These are phyloP conservation scores for Globisporangium solare DNA, from an alignment of 352 stramenopile species.

Conservation along the genomic window DNA sequence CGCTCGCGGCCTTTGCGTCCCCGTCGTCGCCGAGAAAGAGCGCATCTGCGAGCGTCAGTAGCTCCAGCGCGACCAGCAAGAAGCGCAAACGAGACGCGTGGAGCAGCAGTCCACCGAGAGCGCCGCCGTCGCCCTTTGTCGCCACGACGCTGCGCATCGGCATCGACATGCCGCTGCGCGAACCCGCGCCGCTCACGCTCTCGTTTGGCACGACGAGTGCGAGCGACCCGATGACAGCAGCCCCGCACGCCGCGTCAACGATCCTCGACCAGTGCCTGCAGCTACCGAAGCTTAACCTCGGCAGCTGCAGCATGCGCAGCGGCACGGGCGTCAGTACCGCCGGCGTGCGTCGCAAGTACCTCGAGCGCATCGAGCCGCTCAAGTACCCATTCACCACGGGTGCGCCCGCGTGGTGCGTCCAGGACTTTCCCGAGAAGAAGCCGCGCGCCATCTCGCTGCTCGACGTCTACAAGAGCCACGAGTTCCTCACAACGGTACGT, in stretches of 20 bases:
- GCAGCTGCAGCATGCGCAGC: constrained; percentile 16
- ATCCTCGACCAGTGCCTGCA: constrained; percentile 51
- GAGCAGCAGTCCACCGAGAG: neutral
- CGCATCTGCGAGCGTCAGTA: neutral
- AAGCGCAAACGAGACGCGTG: constrained; percentile 14
- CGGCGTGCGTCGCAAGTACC: constrained; percentile 50
- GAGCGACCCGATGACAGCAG: neutral
- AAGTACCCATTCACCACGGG: constrained; percentile 54
- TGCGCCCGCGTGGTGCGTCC: constrained; percentile 41
- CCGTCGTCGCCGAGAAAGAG: no score
- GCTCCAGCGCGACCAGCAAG: constrained; percentile 8
- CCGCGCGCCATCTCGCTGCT: constrained; percentile 57
- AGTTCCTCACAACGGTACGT: constrained; percentile 68
- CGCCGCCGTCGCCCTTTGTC: neutral
- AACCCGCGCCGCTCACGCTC: constrained; percentile 9
- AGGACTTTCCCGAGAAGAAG: constrained; percentile 24
- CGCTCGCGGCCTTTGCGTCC: no score
- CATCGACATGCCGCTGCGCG: constrained; percentile 17
- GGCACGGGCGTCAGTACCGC: no score
- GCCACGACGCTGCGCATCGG: constrained; percentile 14
- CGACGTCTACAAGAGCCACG: constrained; percentile 81
- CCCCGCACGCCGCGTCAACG: neutral
- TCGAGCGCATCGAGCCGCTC: constrained; percentile 59
- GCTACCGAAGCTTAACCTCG: constrained; percentile 62
- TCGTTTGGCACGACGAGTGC: constrained; percentile 7